Base-by-base conservation (phyloP, 2,329 filamentous ascomycete species). In the Verticillium nubilum region DNA sequence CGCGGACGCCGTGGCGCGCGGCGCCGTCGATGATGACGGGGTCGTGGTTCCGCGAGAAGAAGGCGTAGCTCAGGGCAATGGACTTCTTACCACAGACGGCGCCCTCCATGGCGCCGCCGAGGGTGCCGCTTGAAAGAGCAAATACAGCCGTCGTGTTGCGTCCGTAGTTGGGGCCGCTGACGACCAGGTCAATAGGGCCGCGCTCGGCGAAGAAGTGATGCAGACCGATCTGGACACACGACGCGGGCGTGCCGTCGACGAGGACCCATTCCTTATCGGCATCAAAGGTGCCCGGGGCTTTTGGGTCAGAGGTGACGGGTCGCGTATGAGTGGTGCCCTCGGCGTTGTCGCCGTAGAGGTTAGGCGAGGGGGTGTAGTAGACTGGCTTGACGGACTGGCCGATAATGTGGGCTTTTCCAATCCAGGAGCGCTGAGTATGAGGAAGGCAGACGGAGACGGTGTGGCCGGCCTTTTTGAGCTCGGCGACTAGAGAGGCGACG, bases 381-480 rank as follows among this genome's bases (percentile, higher is more conserved):
- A 85, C 82, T 9, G 92, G 92, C 71, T 88, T 91, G 62, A 96
- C 85, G 10, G 90, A 90, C 72, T 94, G 89, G 59, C 93, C 93
- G 68, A 98, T 92, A 69, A 98, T 90, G 75, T 98, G 95, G 2
- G 95, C 95, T 80, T 99, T 99, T 67, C 93, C 93, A 69, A 99
- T 98, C 95, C 95, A 99, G 59, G 92, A 97, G 63, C 94, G 87
- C 76, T 99, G 95, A 6, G 88, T 88, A 73, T 97, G 86, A 1
- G 95, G 95, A 15, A 99, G 85, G 64, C 95, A 89, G 56, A 99
- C 93, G 7, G 92, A 96, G 62, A 98, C 91, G n/a, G 79, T 82
- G 75, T 97, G 94, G 7, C 92, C 92, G 31, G 88, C 86, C 59
- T 80, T 75, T 72, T 92, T 86, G 56, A 95, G 86, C 58, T 84